Conservation (phyloP, 306 rosid species). For the Cajanus cajan region DNA sequence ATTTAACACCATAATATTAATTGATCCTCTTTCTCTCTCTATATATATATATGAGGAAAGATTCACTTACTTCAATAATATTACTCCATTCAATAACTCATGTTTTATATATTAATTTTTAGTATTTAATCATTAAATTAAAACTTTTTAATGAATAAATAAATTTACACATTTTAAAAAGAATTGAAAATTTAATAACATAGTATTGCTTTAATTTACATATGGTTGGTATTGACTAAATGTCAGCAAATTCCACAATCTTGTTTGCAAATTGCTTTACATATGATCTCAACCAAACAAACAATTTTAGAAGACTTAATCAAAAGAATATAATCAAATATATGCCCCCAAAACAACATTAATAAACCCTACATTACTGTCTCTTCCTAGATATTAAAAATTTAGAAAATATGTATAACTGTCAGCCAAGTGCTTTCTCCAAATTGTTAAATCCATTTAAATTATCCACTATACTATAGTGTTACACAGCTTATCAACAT, state of each 20-base stretch:
- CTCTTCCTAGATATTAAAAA: not conserved
- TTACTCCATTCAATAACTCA: no score
- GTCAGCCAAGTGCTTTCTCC: no score
- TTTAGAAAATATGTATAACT: not conserved
- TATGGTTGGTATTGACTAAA: constrained; percentile 29
- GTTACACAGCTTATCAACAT: constrained; percentile 43
- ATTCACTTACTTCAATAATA: no score
- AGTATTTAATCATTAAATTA: no score
- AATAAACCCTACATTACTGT: not conserved
- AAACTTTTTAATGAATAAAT: no score
- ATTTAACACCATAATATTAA: no score
- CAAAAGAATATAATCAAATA: constrained; percentile 13
- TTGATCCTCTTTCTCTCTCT: no score
- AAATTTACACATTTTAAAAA: no score
- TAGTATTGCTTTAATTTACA: no score
- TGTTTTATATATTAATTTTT: no score
- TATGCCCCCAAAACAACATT: constrained; percentile 17
- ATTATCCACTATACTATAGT: constrained; percentile 55
- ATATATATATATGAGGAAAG: no score
- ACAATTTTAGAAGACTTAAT: constrained; percentile 25
- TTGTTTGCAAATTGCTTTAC: constrained; percentile 8
- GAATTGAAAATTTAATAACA: no score
- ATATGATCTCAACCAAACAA: not conserved
- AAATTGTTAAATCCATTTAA: constrained; percentile 47
- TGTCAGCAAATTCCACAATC: constrained; percentile 18